Percentiles rank a stretch among this genome's conserved stretches.
Conservation (phyloP, 257 asterid species). For the Dorcoceras hygrometricum region DNA sequence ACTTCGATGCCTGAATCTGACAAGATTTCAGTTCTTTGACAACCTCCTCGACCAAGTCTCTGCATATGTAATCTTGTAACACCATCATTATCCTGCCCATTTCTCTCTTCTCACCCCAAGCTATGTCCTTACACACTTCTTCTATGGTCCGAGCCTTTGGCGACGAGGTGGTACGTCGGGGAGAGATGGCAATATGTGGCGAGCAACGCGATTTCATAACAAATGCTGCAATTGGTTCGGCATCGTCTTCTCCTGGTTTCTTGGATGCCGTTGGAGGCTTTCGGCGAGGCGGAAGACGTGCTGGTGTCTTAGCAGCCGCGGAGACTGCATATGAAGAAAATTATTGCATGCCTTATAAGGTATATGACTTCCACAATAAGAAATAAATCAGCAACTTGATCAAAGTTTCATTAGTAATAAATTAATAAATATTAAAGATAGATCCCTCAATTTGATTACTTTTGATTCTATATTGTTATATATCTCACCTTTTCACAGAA, state of each 20-base stretch:
- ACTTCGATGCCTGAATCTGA: constrained; percentile 17
- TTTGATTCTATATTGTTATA: too few relatives aligned
- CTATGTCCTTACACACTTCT: constrained; percentile 69
- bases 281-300: constrained; percentile 12
- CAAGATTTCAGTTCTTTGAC: constrained; percentile 45
- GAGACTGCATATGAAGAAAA: neutral
- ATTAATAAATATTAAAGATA: too few relatives aligned
- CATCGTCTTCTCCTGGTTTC: constrained; percentile 44
- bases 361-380: too few relatives aligned
- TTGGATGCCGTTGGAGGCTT: constrained; percentile 30
- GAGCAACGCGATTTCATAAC: constrained; percentile 32
- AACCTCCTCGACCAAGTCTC: constrained; percentile 67
- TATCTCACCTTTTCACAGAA: too few relatives aligned
- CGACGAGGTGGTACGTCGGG: constrained; percentile 49
- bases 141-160: constrained; percentile 59
- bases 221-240: constrained; percentile 25
- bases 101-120: constrained; percentile 78
- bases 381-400: too few relatives aligned
- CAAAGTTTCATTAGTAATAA: too few relatives aligned
- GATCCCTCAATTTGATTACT: too few relatives aligned
- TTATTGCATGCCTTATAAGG: too few relatives aligned
- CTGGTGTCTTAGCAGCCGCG: neutral
- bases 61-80: constrained; percentile 61
- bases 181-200: constrained; percentile 24
- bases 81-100: constrained; percentile 52